A percentile compares a stretch with the other conserved stretches of the same genome.
Conservation (phyloP, 495 filamentous ascomycete species). For the Podospora conica region DNA sequence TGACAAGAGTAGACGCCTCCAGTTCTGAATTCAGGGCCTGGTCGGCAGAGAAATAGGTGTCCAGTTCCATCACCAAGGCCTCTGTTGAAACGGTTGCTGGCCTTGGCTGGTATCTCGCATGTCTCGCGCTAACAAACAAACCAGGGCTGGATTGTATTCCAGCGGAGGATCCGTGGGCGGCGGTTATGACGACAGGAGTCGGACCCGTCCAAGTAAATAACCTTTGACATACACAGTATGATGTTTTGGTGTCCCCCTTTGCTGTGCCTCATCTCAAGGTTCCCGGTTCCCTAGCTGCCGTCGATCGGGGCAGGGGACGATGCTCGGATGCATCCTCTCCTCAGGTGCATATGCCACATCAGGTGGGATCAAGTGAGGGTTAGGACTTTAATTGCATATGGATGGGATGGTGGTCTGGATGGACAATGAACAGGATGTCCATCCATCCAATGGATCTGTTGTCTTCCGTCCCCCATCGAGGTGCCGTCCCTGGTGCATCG, state of each 20-base stretch:
- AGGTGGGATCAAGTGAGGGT: background rate
- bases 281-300: background rate
- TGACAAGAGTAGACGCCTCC: too few species aligned
- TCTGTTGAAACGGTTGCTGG: too few species aligned
- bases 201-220: background rate
- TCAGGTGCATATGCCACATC: background rate
- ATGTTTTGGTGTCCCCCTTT: background rate
- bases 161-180: background rate
- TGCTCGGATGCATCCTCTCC: too few species aligned
- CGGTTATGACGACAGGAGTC: background rate
- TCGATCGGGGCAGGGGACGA: background rate
- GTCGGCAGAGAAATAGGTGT: too few species aligned
- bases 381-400: background rate
- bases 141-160: too few species aligned
- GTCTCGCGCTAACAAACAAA: too few species aligned
- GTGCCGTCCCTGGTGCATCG: background rate
- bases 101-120: too few species aligned
- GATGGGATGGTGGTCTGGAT: background rate
- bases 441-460: background rate
- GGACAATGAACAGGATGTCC: background rate
- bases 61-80: too few species aligned
- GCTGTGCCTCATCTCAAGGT: background rate
- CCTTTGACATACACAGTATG: too few species aligned
- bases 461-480: background rate
- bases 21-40: too few species aligned